These are phyloP conservation scores for Lactarius akahatsu DNA, from an alignment of 768 basidiomycete species.

Conservation along the genomic window DNA sequence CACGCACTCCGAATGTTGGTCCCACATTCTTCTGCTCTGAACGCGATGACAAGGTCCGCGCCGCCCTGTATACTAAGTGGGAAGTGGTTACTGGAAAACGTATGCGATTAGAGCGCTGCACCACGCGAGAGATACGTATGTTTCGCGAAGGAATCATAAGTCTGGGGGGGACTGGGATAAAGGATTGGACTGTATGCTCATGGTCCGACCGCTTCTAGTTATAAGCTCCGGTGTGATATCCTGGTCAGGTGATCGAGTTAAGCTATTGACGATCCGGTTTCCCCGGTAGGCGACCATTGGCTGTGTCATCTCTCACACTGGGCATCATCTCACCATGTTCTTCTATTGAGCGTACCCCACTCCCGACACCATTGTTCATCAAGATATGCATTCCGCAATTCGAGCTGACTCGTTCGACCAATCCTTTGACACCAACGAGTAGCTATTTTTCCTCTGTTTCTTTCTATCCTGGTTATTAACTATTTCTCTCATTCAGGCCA, in stretches of 20 bases:
- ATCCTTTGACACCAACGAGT: slow-evolving; percentile 3
- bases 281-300: no score
- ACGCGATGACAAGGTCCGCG: neutral
- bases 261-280: neutral
- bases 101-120: slow-evolving; percentile 3
- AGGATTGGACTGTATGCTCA: neutral
- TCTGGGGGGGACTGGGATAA: neutral
- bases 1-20: slow-evolving; percentile 1
- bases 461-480: neutral
- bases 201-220: neutral
- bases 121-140: slow-evolving; percentile 9
- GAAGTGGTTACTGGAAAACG: neutral
- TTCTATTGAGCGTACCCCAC: neutral
- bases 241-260: neutral
- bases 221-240: neutral
- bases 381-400: neutral
- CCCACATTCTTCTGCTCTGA: neutral
- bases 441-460: neutral
- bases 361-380: neutral
- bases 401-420: slow-evolving; percentile 2
- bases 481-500: slow-evolving; percentile 29
- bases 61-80: neutral
- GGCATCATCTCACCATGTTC: no score
- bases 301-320: no score
- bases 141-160: slow-evolving; percentile 14